Conservation (phyloP, 306 rosid species). For the Ammopiptanthus mongolicus region DNA sequence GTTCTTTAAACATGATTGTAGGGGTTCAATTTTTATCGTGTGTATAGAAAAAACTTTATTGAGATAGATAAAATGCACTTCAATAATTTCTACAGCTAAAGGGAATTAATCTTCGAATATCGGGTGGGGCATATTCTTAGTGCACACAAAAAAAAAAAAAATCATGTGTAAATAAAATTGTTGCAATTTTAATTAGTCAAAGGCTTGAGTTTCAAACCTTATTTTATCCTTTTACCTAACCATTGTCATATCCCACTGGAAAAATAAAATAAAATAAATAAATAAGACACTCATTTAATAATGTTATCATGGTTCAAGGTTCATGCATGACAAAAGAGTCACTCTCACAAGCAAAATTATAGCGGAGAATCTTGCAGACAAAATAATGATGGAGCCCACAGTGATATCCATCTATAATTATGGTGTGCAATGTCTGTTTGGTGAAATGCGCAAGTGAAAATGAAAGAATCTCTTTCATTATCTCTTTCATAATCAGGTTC, state of each 20-base stretch:
- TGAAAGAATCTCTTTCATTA: slow-evolving; percentile 44
- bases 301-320: slow-evolving; percentile 29
- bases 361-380: slow-evolving; percentile 75
- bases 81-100: no score
- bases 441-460: slow-evolving; percentile 44
- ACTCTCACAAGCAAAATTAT: slow-evolving; percentile 60
- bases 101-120: no score
- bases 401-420: slow-evolving; percentile 37
- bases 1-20: no score
- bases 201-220: slow-evolving; percentile 23
- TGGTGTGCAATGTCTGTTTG: slow-evolving; percentile 34
- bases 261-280: neutral
- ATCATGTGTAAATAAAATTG: no score
- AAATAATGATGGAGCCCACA: slow-evolving; percentile 61
- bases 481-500: slow-evolving; percentile 25
- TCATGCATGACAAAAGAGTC: slow-evolving; percentile 61
- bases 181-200: slow-evolving; percentile 16
- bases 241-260: slow-evolving; percentile 35
- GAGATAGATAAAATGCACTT: no score
- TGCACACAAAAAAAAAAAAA: no score
- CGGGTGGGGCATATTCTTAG: no score
- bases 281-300: slow-evolving; percentile 25
- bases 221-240: slow-evolving; percentile 42
- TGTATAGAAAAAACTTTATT: no score
- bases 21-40: no score